phyloP scores from a whole-genome alignment of 345 rosid species.

The Salix purpurea region DNA sequence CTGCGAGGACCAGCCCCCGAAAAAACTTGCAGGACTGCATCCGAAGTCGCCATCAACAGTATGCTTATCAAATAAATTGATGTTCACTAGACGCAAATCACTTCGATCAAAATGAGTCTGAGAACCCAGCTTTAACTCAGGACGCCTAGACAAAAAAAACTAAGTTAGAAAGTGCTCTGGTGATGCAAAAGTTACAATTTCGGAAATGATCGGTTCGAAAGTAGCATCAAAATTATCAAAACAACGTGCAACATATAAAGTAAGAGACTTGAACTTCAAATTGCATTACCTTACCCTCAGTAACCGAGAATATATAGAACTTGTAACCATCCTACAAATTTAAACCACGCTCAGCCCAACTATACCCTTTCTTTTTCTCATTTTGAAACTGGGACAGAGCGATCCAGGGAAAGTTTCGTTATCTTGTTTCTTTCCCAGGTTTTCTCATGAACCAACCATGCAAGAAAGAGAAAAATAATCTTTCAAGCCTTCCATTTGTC shows the following conservation, averaged over 20 bases:
- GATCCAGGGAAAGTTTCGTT: background rate
- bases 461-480: background rate
- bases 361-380: background rate
- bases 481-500: background rate
- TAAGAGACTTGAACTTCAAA: background rate
- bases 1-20: conserved; percentile 35
- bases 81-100: background rate
- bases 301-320: background rate
- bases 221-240: background rate
- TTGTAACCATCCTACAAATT: background rate
- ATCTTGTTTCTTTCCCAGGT: background rate
- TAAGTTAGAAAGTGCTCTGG: background rate
- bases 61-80: conserved; percentile 4
- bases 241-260: background rate
- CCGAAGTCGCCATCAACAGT: conserved; percentile 42
- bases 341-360: background rate
- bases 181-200: background rate
- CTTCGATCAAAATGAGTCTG: background rate
- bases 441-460: background rate
- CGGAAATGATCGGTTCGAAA: background rate
- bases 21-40: conserved; percentile 46
- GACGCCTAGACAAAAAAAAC: background rate
- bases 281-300: background rate
- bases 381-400: background rate
- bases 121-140: background rate